Evolutionary conservation across 139 green algal species (phyloP).

Genomic region (Asterochloris sp.): DNA sequence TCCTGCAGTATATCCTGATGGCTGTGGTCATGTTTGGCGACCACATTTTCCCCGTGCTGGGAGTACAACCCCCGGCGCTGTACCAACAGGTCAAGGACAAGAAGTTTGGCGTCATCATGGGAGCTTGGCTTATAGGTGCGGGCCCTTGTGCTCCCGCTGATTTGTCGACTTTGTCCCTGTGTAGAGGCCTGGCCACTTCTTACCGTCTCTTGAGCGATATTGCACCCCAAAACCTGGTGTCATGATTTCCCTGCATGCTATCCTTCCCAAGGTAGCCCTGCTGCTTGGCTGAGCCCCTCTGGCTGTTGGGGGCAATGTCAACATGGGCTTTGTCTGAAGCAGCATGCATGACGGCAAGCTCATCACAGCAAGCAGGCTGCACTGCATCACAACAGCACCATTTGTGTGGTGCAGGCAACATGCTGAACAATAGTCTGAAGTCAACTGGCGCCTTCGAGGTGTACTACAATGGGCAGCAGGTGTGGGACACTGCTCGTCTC

Average conservation of each 20-base stretch:
- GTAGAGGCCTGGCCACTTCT: too few relatives aligned
- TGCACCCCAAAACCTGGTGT: too few relatives aligned
- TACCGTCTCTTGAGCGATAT: too few relatives aligned
- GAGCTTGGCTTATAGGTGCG: too few relatives aligned
- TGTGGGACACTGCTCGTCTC: slow-evolving; percentile 13
- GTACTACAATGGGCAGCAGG: slow-evolving; percentile 54
- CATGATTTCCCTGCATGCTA: too few relatives aligned
- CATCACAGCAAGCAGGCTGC: slow-evolving; percentile 18
- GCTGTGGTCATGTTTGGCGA: slow-evolving; percentile 40
- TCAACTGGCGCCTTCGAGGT: slow-evolving; percentile 74
- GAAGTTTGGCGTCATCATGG: slow-evolving; percentile 16
- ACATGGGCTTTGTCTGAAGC: too few relatives aligned
- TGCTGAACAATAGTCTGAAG: slow-evolving; percentile 43
- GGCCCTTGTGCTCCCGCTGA: background rate
- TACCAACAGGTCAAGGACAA: slow-evolving; percentile 34
- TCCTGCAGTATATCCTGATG: slow-evolving; percentile 42
- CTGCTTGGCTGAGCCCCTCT: too few relatives aligned
- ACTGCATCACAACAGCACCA: background rate
- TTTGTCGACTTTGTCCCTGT: too few relatives aligned
- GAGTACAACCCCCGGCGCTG: slow-evolving; percentile 27
- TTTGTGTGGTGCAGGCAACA: slow-evolving; percentile 35
- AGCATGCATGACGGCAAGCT: too few relatives aligned
- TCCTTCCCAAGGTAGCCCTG: too few relatives aligned
- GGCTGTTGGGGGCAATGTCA: too few relatives aligned
- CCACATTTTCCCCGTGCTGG: slow-evolving; percentile 34